Evolutionary conservation across 257 asterid genomes (phyloP), one percentile per base, ranked within the genome.

Genomic region (Buddleja alternifolia): DNA sequence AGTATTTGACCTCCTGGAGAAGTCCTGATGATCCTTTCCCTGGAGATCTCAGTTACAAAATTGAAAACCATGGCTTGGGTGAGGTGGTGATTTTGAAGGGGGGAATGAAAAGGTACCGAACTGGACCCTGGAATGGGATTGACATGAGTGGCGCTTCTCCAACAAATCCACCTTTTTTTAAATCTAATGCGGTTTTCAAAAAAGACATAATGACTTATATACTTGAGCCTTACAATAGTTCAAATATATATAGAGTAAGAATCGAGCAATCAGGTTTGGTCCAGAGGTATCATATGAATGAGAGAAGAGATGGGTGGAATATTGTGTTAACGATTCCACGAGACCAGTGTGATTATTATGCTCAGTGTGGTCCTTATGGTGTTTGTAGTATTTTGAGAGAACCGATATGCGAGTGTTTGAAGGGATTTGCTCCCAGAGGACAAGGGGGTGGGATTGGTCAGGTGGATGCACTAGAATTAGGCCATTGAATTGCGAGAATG

Each of bases 101-200:
- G 24, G 20, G 4, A 6, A 53, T 0, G 15, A 71, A 66, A 17
- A 23, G 1, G 0, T 73, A 3, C 16, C 77, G 82, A 1, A 16
- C 32, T 1, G 84, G 82, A 19, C 73, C 41, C 3, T 82, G 81
- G 82, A 79, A 79, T n/a, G 85, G 87, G 15, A 15, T 63, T 2
- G 29, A 12, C 42, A 76, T 82, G 5, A 20, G 57, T 12, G 80
- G 78, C 11, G 2, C 12, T 0, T 67, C 65, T 34, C 67, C 78
- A 1, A 29, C 3, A 29, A 74, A 47, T 54, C 41, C n/a, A n/a
- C n/a, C 25, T 7, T 7, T 50, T 9, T 67, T 14, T 57, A 42
- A 29, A 0, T 41, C 47, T 14, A 62, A 44, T 0, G 0, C 60
- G 21, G 36, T 23, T 47, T 66, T 73, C 59, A 34, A 2, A 3